Evolutionary conservation across 192 early-diverging fungal genomes (phyloP).

Genomic region (Mortierella antarctica): DNA sequence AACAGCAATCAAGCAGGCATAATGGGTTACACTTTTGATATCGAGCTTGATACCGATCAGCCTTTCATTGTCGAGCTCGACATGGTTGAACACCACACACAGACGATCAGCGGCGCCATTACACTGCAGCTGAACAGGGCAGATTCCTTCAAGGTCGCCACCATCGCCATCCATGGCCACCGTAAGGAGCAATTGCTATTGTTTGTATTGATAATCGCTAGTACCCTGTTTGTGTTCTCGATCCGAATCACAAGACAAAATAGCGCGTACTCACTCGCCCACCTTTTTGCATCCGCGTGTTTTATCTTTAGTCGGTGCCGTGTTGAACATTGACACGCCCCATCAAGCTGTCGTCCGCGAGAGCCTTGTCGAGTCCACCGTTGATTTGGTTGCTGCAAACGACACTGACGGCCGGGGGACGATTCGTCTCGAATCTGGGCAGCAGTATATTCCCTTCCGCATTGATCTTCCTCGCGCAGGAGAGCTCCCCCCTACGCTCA

Average conservation of each 20-base stretch:
- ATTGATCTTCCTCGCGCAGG: slow-evolving; percentile 32
- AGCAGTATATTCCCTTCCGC: slow-evolving; percentile 49
- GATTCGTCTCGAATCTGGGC: slow-evolving; percentile 23
- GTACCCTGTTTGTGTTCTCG: background rate
- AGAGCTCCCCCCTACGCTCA: slow-evolving; percentile 37
- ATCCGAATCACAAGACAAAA: background rate
- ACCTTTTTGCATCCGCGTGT: background rate
- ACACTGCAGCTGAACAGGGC: slow-evolving; percentile 20
- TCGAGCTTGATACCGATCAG: slow-evolving; percentile 49
- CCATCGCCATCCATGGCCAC: slow-evolving; percentile 46
- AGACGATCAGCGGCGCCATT: slow-evolving; percentile 39
- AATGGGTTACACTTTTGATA: slow-evolving; percentile 39
- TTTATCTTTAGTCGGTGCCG: slow-evolving; percentile 28
- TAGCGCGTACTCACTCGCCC: background rate
- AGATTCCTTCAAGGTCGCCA: slow-evolving; percentile 46
- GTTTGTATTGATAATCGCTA: too few relatives aligned
- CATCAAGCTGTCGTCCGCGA: slow-evolving; percentile 26
- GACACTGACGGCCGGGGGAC: slow-evolving; percentile 38
- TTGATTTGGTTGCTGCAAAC: slow-evolving; percentile 44
- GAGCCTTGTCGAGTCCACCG: slow-evolving; percentile 11
- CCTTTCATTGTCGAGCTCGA: slow-evolving; percentile 48
- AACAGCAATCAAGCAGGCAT: background rate
- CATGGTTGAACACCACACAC: slow-evolving; percentile 1
- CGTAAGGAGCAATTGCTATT: slow-evolving; percentile 15
- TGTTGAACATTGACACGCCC: slow-evolving; percentile 32